Conservation (phyloP, 202 grass and related monocot species). For the Zizania palustris region DNA sequence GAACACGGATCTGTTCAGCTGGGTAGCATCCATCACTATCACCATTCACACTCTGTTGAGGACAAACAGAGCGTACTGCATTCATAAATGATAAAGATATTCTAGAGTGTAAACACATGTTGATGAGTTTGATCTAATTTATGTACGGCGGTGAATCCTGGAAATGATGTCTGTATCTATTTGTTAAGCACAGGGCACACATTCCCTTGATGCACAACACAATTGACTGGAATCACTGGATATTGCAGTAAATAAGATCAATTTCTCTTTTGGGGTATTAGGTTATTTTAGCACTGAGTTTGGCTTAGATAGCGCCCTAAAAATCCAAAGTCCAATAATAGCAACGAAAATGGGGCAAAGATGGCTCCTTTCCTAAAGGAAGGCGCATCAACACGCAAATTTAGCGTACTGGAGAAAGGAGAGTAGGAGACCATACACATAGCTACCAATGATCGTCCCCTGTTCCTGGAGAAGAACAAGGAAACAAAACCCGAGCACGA, state of each 20-base stretch:
- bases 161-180: not conserved
- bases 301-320: not conserved
- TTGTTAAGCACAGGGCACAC: not conserved
- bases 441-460: not conserved
- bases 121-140: conserved; percentile 8
- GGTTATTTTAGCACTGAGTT: not conserved
- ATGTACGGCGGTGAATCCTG: not conserved
- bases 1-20: conserved; percentile 35
- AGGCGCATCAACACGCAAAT: not conserved
- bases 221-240: not conserved
- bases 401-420: not conserved
- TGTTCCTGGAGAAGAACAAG: conserved; percentile 3
- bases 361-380: not conserved
- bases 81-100: not conserved
- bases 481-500: not conserved
- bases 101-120: conserved; percentile 3
- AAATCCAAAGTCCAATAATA: not conserved
- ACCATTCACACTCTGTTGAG: not conserved
- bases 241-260: not conserved
- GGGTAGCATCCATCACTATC: not conserved
- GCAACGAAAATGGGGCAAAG: not conserved
- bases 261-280: not conserved
- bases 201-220: not conserved
- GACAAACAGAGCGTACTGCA: not conserved
- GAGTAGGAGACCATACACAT: no score